Evolutionary conservation across 2,329 filamentous ascomycete genomes (phyloP).

Genomic region (Aspergillus sp.): DNA sequence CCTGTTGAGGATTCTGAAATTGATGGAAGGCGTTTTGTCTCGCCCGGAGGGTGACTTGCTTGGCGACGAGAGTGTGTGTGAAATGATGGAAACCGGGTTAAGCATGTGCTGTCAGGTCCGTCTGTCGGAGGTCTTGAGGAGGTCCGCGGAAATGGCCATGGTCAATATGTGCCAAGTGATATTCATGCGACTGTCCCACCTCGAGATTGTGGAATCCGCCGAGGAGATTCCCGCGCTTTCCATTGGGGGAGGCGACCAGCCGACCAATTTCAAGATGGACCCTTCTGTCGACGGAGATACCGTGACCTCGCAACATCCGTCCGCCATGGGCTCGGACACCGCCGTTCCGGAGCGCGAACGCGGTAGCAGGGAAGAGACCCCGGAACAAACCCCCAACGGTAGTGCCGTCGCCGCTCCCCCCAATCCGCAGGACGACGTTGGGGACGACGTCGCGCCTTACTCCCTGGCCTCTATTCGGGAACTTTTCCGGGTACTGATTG

Average conservation of each 20-base stretch:
- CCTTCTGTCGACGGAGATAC: conserved; percentile 68
- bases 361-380: conserved; percentile 33
- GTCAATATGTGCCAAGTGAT: conserved; percentile 99
- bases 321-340: conserved; percentile 41
- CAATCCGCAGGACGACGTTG: conserved; percentile 44
- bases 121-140: conserved; percentile 83
- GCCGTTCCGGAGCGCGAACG: conserved; percentile 31
- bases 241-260: conserved; percentile 58
- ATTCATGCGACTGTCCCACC: conserved; percentile 85
- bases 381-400: conserved; percentile 32
- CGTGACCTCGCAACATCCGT: conserved; percentile 53
- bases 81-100: conserved; percentile 98
- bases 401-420: conserved; percentile 34
- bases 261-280: conserved; percentile 80
- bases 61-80: conserved; percentile 97
- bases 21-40: conserved; percentile 98
- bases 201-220: conserved; percentile 73
- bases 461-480: conserved; percentile 92
- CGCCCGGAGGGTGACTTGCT: conserved; percentile 87
- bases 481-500: conserved; percentile 88
- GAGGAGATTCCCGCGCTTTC: conserved; percentile 66
- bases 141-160: conserved; percentile 95
- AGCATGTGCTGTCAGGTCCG: conserved; percentile 96
- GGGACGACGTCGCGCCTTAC: conserved; percentile 74
- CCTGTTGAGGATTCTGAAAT: conserved; percentile 84